A percentile compares a stretch with the other conserved stretches of the same genome.
These are phyloP conservation scores for Ramularia endophylla DNA, from an alignment of 2,329 filamentous ascomycete genomes.

Conservation along the genomic window DNA sequence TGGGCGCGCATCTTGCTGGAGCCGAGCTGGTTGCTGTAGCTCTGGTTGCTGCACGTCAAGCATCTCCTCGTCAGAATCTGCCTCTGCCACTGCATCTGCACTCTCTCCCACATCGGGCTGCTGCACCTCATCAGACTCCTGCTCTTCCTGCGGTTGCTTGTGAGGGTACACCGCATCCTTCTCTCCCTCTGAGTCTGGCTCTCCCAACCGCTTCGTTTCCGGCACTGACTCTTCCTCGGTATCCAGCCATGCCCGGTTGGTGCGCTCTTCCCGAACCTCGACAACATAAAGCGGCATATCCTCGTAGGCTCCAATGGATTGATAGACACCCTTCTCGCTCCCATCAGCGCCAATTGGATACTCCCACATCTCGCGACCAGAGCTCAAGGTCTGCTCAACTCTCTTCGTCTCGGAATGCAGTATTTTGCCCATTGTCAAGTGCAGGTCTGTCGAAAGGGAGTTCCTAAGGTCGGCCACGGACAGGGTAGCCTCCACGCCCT, in stretches of 20 bases:
- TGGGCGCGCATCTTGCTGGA: no score
- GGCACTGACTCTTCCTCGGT: neutral
- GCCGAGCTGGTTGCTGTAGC: no score
- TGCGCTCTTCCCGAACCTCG: slow-evolving; percentile 21
- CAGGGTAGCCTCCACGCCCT: slow-evolving; percentile 25
- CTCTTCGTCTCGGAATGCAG: slow-evolving; percentile 11
- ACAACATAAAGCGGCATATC: slow-evolving; percentile 31
- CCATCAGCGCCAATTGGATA: slow-evolving; percentile 16
- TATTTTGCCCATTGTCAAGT: slow-evolving; percentile 10
- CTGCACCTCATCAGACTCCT: no score
- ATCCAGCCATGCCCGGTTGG: neutral
- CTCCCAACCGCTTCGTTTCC: no score
- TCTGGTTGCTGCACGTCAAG: no score
- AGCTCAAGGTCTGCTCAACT: slow-evolving; percentile 15
- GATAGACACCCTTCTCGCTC: slow-evolving; percentile 16
- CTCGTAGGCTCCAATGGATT: slow-evolving; percentile 28
- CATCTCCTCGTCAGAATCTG: no score
- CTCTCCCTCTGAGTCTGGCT: no score
- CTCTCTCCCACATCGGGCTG: no score
- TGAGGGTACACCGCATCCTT: no score
- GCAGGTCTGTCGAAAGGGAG: slow-evolving; percentile 12
- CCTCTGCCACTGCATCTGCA: no score
- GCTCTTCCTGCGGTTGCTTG: no score
- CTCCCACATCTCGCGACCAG: slow-evolving; percentile 17
- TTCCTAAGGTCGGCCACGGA: slow-evolving; percentile 18